phyloP scores from a whole-genome alignment of 192 early-diverging fungal species.

The Linnemannia schmuckeri region DNA sequence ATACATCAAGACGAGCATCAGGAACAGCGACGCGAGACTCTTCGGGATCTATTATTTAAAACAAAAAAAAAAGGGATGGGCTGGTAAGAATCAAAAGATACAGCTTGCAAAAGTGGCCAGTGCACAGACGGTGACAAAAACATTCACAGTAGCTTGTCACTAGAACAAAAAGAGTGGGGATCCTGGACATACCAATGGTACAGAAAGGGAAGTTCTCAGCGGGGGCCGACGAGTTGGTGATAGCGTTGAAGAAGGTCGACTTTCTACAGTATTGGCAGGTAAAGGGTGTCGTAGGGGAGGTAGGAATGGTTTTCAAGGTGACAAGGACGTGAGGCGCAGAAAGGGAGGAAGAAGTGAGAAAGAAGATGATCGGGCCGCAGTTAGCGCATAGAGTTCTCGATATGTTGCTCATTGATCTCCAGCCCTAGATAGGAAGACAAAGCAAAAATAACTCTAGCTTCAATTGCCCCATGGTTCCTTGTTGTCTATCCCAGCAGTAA shows the following conservation, averaged over 20 bases:
- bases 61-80: not conserved
- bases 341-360: constrained; percentile 57
- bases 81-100: not conserved
- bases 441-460: not conserved
- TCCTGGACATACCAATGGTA: constrained; percentile 75
- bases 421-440: not conserved
- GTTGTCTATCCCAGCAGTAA: not conserved
- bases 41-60: constrained; percentile 76
- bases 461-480: not conserved
- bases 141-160: not conserved
- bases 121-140: not conserved
- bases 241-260: constrained; percentile 89
- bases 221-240: constrained; percentile 75
- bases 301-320: not conserved
- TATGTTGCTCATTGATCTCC: not conserved
- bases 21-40: constrained; percentile 94
- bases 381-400: not conserved
- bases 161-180: not conserved
- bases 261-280: constrained; percentile 61
- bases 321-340: not conserved
- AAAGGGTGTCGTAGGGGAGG: not conserved
- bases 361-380: constrained; percentile 61
- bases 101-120: not conserved
- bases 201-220: constrained; percentile 99
- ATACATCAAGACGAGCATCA: constrained; percentile 91